Conservation (phyloP, 2,329 filamentous ascomycete species). For the Botrytis galanthina region DNA sequence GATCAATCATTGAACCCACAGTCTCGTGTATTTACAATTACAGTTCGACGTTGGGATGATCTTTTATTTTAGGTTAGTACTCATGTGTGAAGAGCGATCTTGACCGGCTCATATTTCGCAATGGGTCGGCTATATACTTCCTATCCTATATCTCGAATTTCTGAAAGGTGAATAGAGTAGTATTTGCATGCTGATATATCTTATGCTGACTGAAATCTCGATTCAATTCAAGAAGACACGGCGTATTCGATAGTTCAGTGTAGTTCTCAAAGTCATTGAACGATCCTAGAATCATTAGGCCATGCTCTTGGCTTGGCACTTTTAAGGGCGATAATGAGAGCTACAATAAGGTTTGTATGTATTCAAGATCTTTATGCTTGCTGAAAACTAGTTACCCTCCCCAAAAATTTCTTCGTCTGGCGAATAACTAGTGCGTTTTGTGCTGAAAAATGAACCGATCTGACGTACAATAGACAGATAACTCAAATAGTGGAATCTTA, state of each 20-base stretch:
- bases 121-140: background rate
- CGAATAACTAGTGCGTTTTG: background rate
- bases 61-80: background rate
- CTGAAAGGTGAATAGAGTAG: background rate
- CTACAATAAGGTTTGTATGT: background rate
- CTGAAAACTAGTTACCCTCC: background rate
- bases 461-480: background rate
- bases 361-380: fast-evolving
- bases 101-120: background rate
- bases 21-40: background rate
- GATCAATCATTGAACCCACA: fast-evolving
- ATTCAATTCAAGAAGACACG: background rate
- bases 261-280: background rate
- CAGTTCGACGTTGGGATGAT: background rate
- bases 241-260: background rate
- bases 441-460: fast-evolving
- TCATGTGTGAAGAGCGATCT: background rate
- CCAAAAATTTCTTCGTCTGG: too few relatives aligned
- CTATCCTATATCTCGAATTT: background rate
- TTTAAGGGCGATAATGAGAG: background rate
- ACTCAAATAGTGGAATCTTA: too few relatives aligned
- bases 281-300: background rate
- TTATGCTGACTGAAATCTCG: background rate
- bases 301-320: background rate
- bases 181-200: fast-evolving